These are phyloP conservation scores for Boletus sp. DNA, from an alignment of 768 basidiomycete species.

Conservation along the genomic window DNA sequence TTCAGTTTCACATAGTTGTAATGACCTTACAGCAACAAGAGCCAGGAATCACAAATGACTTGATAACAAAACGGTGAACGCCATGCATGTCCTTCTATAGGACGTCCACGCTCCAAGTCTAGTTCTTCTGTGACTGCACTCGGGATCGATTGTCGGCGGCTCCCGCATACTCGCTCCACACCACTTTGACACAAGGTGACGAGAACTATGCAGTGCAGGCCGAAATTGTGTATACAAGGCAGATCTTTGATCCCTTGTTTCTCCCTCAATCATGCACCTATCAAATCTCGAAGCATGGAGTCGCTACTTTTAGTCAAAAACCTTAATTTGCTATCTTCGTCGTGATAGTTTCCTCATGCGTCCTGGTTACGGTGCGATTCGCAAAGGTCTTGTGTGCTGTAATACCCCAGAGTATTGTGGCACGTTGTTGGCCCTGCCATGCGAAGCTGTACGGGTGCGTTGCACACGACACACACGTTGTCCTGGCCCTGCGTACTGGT, in stretches of 20 bases:
- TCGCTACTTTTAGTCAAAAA: constrained; percentile 28
- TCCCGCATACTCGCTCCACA: neutral
- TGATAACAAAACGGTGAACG: neutral
- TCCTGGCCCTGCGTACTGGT: neutral
- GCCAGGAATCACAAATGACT: neutral
- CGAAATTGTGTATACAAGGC: constrained; percentile 8
- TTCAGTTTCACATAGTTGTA: neutral
- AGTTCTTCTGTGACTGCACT: neutral
- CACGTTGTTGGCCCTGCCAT: constrained; percentile 7
- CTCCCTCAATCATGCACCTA: constrained; percentile 12
- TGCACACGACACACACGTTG: constrained; percentile 21
- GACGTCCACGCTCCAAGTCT: neutral
- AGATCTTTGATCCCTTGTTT: constrained; percentile 22
- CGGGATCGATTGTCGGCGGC: neutral
- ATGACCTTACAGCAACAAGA: neutral
- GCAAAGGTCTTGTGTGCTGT: constrained; percentile 14
- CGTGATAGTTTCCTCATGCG: constrained; percentile 18
- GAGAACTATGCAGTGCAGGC: constrained; percentile 1
- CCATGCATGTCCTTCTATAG: neutral
- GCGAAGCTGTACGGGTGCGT: constrained; percentile 1
- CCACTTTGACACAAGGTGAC: neutral
- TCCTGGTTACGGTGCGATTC: constrained; percentile 20
- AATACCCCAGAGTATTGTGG: constrained; percentile 14
- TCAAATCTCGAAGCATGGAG: constrained; percentile 25
- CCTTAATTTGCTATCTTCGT: constrained; percentile 25